Percentiles rank a stretch among this genome's conserved stretches.
Evolutionary conservation across 345 rosid species (phyloP).

Genomic region (Rhodamnia rubescens): DNA sequence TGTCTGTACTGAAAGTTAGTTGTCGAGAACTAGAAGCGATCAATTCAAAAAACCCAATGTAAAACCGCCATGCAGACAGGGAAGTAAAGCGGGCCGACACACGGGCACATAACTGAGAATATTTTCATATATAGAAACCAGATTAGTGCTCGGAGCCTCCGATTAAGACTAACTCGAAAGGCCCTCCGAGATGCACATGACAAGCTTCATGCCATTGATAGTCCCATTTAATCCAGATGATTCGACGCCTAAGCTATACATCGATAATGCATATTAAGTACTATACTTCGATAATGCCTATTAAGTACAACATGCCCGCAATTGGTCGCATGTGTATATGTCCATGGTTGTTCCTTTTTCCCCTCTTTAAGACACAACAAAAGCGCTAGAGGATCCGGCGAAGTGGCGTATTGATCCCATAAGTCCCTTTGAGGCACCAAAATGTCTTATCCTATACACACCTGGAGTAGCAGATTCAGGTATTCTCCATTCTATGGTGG

Average conservation of each 20-base stretch:
- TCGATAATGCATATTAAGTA: not conserved
- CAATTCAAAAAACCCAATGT: not conserved
- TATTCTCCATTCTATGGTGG: conserved; percentile 39
- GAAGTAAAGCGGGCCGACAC: not conserved
- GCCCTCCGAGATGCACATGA: not conserved
- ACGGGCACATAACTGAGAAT: not conserved
- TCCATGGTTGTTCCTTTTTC: not conserved
- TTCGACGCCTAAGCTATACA: not conserved
- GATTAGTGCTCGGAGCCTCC: not conserved
- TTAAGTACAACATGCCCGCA: not conserved
- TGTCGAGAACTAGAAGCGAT: no score
- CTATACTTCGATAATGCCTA: not conserved
- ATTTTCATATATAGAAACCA: not conserved
- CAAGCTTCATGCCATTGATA: not conserved
- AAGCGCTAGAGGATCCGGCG: conserved; percentile 67
- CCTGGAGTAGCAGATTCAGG: conserved; percentile 60
- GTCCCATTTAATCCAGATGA: not conserved
- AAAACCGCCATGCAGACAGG: not conserved
- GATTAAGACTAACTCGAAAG: not conserved
- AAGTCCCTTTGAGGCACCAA: conserved; percentile 55
- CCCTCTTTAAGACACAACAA: conserved; percentile 36
- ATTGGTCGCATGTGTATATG: not conserved
- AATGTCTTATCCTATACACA: conserved; percentile 72
- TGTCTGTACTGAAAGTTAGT: no score
- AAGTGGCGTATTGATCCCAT: conserved; percentile 48